These are phyloP conservation scores for Lodderomyces metapsilosis DNA, from an alignment of 1,139 yeast species.

Conservation along the genomic window DNA sequence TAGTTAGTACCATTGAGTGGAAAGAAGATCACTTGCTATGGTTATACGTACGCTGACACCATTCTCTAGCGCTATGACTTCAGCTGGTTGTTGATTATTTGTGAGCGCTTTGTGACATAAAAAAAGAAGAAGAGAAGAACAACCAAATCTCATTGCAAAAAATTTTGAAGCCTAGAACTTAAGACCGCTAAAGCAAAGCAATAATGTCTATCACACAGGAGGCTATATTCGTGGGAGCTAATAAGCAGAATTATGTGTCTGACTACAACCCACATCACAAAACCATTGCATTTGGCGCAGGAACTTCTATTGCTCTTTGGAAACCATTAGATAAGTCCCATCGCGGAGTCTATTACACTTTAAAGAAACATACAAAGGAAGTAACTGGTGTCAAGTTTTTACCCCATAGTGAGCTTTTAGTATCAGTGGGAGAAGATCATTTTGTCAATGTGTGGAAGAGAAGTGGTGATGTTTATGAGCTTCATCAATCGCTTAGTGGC, in stretches of 20 bases:
- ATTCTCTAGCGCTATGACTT: constrained; percentile 13
- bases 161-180: too few species aligned
- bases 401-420: constrained; percentile 43
- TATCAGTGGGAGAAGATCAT: constrained; percentile 69
- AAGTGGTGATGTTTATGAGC: constrained; percentile 18
- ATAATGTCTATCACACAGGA: constrained; percentile 29
- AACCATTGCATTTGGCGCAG: constrained; percentile 75
- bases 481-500: constrained; percentile 34
- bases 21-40: not conserved
- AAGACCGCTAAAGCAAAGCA: too few species aligned
- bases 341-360: constrained; percentile 52
- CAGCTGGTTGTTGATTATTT: constrained; percentile 4
- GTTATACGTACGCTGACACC: constrained; percentile 33
- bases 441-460: constrained; percentile 59
- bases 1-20: not conserved
- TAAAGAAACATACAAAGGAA: constrained; percentile 58
- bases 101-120: not conserved
- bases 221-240: constrained; percentile 77
- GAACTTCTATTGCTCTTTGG: constrained; percentile 74
- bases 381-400: constrained; percentile 61
- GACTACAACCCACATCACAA: constrained; percentile 46
- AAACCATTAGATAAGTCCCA: constrained; percentile 43
- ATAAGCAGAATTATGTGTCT: constrained; percentile 66
- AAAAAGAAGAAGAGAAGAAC: not conserved
- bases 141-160: constrained; percentile 2